These are phyloP conservation scores for Volvariella surrecta DNA, from an alignment of 1,284 basidiomycete species.

Conservation along the genomic window DNA sequence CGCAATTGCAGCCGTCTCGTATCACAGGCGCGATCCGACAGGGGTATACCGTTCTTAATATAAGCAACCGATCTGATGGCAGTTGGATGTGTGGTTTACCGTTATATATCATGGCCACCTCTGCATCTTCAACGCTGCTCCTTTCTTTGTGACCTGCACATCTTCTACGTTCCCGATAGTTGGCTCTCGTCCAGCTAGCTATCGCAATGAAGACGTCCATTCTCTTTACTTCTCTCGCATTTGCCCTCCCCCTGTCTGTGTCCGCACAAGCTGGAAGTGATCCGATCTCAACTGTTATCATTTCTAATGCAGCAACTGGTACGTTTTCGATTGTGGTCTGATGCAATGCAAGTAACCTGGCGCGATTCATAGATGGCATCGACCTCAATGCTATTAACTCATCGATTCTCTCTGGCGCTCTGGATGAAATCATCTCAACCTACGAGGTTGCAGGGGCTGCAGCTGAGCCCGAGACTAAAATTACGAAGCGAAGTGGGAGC, in stretches of 20 bases:
- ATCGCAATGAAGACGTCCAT: constrained; percentile 17
- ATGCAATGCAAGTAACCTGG: background rate
- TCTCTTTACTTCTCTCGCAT: constrained; percentile 12
- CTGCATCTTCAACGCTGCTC: no score
- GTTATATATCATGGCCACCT: no score
- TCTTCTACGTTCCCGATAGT: background rate
- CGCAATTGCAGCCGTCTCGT: no score
- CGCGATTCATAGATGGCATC: background rate
- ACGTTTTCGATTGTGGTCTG: constrained; percentile 3
- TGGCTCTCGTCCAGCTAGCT: constrained; percentile 12
- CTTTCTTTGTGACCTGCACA: constrained; percentile 1
- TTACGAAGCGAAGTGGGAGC: constrained; percentile 10
- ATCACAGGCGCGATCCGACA: no score
- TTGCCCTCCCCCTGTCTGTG: constrained; percentile 6
- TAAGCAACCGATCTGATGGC: no score
- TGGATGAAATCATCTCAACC: constrained; percentile 16
- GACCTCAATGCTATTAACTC: constrained; percentile 20
- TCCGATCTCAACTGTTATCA: constrained; percentile 13
- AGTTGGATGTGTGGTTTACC: no score
- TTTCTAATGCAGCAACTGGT: constrained; percentile 18
- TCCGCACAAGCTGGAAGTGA: constrained; percentile 11
- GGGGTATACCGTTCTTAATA: no score
- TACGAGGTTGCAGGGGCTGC: constrained; percentile 9
- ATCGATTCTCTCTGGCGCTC: constrained; percentile 15
- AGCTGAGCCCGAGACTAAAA: constrained; percentile 1